Percentiles rank a stretch among this genome's conserved stretches.
Evolutionary conservation across 2,329 filamentous ascomycete genomes (phyloP).

Genomic region (Penicillium sp.): DNA sequence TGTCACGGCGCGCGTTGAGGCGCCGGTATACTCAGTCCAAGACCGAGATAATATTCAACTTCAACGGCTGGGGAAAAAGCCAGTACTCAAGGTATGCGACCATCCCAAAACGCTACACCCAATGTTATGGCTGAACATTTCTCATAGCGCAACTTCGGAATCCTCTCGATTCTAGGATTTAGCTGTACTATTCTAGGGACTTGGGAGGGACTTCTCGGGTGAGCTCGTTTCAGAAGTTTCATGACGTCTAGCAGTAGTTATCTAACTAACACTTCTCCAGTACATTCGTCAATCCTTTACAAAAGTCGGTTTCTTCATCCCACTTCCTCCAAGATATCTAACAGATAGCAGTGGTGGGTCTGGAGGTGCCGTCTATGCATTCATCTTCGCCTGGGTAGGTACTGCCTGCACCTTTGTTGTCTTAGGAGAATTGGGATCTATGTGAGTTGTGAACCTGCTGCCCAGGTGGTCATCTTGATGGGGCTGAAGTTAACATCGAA

Average conservation of each 20-base stretch:
- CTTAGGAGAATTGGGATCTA: conserved; percentile 5
- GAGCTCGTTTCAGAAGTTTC: conserved; percentile 2
- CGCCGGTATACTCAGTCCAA: background rate
- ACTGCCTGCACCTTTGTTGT: conserved; percentile 10
- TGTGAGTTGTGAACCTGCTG: background rate
- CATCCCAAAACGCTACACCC: no score
- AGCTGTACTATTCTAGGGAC: conserved; percentile 29
- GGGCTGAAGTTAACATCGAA: background rate
- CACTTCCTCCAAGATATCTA: background rate
- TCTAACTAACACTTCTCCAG: background rate
- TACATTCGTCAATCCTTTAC: background rate
- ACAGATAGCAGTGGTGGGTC: conserved; percentile 6
- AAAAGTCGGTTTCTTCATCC: background rate
- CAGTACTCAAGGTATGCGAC: conserved; percentile 19
- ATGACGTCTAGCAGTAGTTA: background rate
- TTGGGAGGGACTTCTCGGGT: conserved; percentile 26
- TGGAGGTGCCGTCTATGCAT: conserved; percentile 8
- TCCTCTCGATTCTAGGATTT: conserved; percentile 25
- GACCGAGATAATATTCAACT: conserved; percentile 17
- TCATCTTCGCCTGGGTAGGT: conserved; percentile 10
- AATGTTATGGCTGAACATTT: background rate
- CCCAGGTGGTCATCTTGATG: background rate
- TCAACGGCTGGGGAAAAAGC: conserved; percentile 25
- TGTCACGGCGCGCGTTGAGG: background rate
- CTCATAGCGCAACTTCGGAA: conserved; percentile 24